Conservation (phyloP, 2,329 filamentous ascomycete genomes). For the Nakataea oryzae region DNA sequence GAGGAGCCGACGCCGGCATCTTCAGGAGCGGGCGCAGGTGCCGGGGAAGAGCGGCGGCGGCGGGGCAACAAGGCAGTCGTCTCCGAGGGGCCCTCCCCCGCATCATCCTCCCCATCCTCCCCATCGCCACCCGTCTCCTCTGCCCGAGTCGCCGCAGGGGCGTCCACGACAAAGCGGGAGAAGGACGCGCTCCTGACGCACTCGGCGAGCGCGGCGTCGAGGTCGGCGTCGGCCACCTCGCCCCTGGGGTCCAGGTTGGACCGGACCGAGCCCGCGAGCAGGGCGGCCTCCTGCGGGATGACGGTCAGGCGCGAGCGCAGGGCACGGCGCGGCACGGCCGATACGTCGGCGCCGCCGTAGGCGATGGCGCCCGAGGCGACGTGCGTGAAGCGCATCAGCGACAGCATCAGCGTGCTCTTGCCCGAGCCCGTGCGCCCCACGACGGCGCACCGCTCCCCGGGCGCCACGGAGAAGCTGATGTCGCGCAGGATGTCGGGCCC, state of each 20-base stretch:
- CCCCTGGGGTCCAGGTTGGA: constrained; percentile 56
- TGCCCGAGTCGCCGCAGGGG: background rate
- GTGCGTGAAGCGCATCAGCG: constrained; percentile 24
- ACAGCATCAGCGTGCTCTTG: constrained; percentile 43
- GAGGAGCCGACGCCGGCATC: background rate
- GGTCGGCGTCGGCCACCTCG: constrained; percentile 37
- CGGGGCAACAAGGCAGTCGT: constrained; percentile 7
- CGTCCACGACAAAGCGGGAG: background rate
- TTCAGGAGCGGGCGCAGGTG: background rate
- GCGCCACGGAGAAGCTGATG: constrained; percentile 19
- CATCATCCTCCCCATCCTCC: background rate
- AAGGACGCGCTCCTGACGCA: constrained; percentile 43
- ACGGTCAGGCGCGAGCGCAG: constrained; percentile 25
- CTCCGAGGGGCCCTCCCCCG: constrained; percentile 4
- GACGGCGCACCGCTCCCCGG: constrained; percentile 54
- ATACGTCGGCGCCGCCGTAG: constrained; percentile 25
- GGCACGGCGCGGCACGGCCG: constrained; percentile 17
- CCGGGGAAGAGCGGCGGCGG: background rate
- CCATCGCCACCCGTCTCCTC: too few species aligned
- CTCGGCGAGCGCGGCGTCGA: constrained; percentile 49
- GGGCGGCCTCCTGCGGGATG: constrained; percentile 27
- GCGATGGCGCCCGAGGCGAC: constrained; percentile 19
- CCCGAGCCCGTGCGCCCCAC: constrained; percentile 59
- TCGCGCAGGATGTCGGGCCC: constrained; percentile 18
- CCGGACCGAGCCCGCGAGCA: constrained; percentile 25